phyloP scores from a whole-genome alignment of 129 eudicot species.

The sunflower (Helianthus annuus) region DNA sequence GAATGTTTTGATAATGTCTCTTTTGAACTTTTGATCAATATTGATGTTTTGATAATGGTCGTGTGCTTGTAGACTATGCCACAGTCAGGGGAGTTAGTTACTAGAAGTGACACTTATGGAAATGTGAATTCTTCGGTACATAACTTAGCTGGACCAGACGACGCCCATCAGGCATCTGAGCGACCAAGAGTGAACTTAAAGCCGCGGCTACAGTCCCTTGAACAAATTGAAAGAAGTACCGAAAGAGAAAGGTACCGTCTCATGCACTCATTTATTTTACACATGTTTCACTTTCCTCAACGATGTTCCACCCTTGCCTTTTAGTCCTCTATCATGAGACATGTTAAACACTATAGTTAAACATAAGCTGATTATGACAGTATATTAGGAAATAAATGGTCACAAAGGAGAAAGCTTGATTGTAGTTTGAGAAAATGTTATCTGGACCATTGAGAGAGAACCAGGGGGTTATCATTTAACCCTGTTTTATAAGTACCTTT shows the following conservation, averaged over 20 bases:
- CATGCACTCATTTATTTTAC: neutral
- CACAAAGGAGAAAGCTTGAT: too few relatives aligned
- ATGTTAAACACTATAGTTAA: too few relatives aligned
- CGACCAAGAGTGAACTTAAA: constrained; percentile 76
- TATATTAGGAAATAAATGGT: too few relatives aligned
- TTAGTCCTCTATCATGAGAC: too few relatives aligned
- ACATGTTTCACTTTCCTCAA: neutral
- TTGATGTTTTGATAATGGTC: neutral
- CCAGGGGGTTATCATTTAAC: too few relatives aligned
- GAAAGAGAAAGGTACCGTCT: constrained; percentile 56
- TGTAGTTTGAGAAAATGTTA: too few relatives aligned
- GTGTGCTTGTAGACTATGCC: constrained; percentile 35
- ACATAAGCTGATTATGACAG: too few relatives aligned
- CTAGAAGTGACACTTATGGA: constrained; percentile 2
- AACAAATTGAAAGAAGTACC: constrained; percentile 47
- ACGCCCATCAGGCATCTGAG: constrained; percentile 43
- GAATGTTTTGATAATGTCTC: neutral
- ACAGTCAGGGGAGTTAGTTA: constrained; percentile 39
- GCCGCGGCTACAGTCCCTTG: constrained; percentile 69
- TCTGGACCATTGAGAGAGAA: too few relatives aligned
- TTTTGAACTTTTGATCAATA: neutral
- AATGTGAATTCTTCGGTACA: constrained; percentile 28
- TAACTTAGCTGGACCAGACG: constrained; percentile 38
- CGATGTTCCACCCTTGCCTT: neutral
- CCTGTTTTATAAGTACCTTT: too few relatives aligned